Base-by-base conservation (phyloP, 2,329 filamentous ascomycete species). In the Verticillium dahliae region DNA sequence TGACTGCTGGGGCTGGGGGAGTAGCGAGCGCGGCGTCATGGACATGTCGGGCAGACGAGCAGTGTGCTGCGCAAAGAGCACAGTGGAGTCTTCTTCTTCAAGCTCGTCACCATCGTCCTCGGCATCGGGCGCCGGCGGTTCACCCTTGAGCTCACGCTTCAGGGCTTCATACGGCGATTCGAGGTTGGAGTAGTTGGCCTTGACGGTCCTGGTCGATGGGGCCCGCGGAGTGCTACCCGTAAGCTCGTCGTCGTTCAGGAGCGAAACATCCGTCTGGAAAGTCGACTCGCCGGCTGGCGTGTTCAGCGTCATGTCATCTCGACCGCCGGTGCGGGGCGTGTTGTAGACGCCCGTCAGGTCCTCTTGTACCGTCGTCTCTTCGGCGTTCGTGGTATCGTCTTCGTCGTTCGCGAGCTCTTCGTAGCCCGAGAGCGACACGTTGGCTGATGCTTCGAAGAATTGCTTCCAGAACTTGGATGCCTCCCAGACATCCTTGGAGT, bases 391-490 rank as follows among this genome's bases (percentile, higher is more conserved):
- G 62, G 68, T 78, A n/a, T 64, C 61, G 61, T 70, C 82, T 69
- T 84, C 85, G n/a, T 90, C 87, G 60, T 90, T 87, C 14, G 85
- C 85, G 27, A 87, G 82, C 71, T 96, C 93, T 72, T 97, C 94
- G 74, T 99, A 97, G 34, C 93, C 92, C 0, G 92, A 97, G 11
- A 99, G 84, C 11, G 94, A 97, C 33, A 99, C 94, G 70, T 99
- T 98, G 73, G 95, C 95, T 57, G 93, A 97, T 39, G 95, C 92
- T 78, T 99, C 95, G 76, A 99, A 99, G 80, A 99, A 99, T 80
- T 98, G 93, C 77, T 99, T 99, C 95, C 95, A 99, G 77, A 99
- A 99, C 90, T 96, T 97, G 60, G 94, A 96, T 27, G 93, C 92
- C 69, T 98, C 93, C 95, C 95, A 99, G 1, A 99, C 94, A 57